Percentiles rank a stretch among this genome's conserved stretches.
phyloP scores from a whole-genome alignment of 2,329 filamentous ascomycete genomes.

The Clonostachys byssicola region DNA sequence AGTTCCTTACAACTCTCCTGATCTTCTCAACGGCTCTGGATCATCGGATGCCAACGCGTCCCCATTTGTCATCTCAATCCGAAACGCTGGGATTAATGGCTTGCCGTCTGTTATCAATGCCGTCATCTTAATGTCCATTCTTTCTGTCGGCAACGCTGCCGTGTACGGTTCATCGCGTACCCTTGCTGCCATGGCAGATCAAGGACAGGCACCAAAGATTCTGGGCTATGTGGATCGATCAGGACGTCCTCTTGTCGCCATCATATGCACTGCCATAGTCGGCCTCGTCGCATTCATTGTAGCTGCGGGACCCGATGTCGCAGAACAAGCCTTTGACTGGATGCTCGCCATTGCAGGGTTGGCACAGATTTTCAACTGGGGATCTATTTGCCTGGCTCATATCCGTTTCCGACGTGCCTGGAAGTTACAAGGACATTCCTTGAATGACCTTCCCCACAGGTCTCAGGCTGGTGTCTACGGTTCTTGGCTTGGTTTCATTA shows the following conservation, averaged over 20 bases:
- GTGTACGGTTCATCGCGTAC: conserved; percentile 58
- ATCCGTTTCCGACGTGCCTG: conserved; percentile 67
- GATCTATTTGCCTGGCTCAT: conserved; percentile 63
- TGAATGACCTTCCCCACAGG: conserved; percentile 63
- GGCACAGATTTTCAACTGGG: conserved; percentile 65
- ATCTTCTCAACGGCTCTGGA: conserved; percentile 40
- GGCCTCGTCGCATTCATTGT: conserved; percentile 78
- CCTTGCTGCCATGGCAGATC: conserved; percentile 53
- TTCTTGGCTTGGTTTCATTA: background rate
- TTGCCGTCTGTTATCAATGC: conserved; percentile 56
- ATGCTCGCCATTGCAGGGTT: conserved; percentile 62
- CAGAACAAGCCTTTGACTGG: conserved; percentile 60
- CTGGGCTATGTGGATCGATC: conserved; percentile 54
- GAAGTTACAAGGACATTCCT: conserved; percentile 52
- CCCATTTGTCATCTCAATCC: conserved; percentile 54
- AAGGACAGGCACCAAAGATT: conserved; percentile 52
- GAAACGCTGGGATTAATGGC: conserved; percentile 45
- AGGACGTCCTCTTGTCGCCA: conserved; percentile 55
- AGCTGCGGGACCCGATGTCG: conserved; percentile 40
- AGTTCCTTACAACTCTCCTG: conserved; percentile 36
- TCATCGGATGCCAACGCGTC: conserved; percentile 28
- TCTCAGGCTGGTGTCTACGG: background rate
- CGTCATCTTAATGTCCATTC: conserved; percentile 53
- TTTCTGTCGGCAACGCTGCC: conserved; percentile 54
- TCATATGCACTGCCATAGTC: conserved; percentile 60